Base-by-base conservation (phyloP, 2,329 filamentous ascomycete species). In the Pyrenophora tritici-repentis region DNA sequence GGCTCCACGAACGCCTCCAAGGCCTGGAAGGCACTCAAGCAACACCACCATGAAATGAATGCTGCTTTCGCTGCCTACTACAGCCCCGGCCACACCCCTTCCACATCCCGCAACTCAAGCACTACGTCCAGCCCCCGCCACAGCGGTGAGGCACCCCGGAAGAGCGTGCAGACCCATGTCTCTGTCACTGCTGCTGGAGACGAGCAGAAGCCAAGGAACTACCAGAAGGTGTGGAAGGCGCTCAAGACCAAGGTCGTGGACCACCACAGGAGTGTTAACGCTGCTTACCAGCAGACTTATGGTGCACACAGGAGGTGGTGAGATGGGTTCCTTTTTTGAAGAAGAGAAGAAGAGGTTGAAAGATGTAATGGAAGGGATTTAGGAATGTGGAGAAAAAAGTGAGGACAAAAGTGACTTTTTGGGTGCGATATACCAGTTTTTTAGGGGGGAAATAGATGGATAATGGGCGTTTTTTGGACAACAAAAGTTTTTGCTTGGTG, bases 1-100 rank as follows among this genome's bases (percentile, higher is more conserved):
- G 38, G 18, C 18, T 49, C 48, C 4, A 61, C 53, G 50, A 66
- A 61, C 52, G 50, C 56, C 34, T 48, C 42, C 56, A 67, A 66
- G 47, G 55, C 60, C 13, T 69, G 64, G 63, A 58, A 63, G 10
- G 59, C 62, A n/a, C 42, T 71, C 47, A 68, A 69, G 56, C 49
- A 63, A 51, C 67, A 70, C 56, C 67, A 68, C 54, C 55, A 62
- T 14, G 62, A 62, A 14, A 65, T 70, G 52, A 70, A 69, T 54
- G 59, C 56, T 1, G 66, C 66, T 3, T 70, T 66, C 50, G 40
- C 53, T 16, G 54, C 59, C 43, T 68, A 59, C 60, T 70, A 71
- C 59, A 55, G 58, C 16, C 56, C 58, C 1, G 55, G 55, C 26
- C 24, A 37, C 18, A 54, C 55, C 16, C 46, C 55, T 13, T 41